A percentile compares a stretch with the other conserved stretches of the same genome.
phyloP scores from a whole-genome alignment of 1,284 basidiomycete genomes.

The Chalciporus sp. region DNA sequence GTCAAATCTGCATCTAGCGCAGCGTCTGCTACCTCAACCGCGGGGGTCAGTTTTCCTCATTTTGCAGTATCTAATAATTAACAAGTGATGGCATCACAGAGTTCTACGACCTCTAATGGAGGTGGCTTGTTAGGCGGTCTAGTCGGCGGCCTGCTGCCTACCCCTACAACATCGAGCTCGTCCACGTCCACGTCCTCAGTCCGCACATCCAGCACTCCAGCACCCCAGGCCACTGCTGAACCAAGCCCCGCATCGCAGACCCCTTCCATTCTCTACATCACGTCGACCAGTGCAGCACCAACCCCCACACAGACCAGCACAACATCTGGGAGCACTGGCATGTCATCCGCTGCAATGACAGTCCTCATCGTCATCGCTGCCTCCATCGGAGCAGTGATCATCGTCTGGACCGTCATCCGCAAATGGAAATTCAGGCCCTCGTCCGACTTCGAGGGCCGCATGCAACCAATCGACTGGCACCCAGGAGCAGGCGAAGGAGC shows the following conservation, averaged over 20 bases:
- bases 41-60: slow-evolving; percentile 23
- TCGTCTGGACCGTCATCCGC: slow-evolving; percentile 87
- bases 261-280: slow-evolving; percentile 21
- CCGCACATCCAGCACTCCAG: slow-evolving; percentile 21
- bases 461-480: slow-evolving; percentile 84
- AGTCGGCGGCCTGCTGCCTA: slow-evolving; percentile 14
- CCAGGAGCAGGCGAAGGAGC: slow-evolving; percentile 57
- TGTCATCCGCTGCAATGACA: slow-evolving; percentile 69
- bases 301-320: slow-evolving; percentile 28
- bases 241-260: slow-evolving; percentile 7
- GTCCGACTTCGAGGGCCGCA: slow-evolving; percentile 77
- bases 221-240: slow-evolving; percentile 15
- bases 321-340: slow-evolving; percentile 30
- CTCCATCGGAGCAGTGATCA: slow-evolving; percentile 64
- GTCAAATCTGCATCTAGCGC: slow-evolving; percentile 12
- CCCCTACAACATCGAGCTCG: slow-evolving; percentile 14
- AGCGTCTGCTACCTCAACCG: slow-evolving; percentile 12
- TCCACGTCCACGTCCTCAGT: slow-evolving; percentile 14
- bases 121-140: slow-evolving; percentile 7
- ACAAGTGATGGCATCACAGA: slow-evolving; percentile 14
- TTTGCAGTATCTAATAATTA: slow-evolving; percentile 1
- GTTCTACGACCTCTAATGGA: slow-evolving; percentile 11
- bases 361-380: slow-evolving; percentile 70
- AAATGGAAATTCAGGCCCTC: slow-evolving; percentile 89
- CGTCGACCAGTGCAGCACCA: slow-evolving; percentile 14